Evolutionary conservation across 345 rosid genomes (phyloP).

Genomic region (Laguncularia racemosa): DNA sequence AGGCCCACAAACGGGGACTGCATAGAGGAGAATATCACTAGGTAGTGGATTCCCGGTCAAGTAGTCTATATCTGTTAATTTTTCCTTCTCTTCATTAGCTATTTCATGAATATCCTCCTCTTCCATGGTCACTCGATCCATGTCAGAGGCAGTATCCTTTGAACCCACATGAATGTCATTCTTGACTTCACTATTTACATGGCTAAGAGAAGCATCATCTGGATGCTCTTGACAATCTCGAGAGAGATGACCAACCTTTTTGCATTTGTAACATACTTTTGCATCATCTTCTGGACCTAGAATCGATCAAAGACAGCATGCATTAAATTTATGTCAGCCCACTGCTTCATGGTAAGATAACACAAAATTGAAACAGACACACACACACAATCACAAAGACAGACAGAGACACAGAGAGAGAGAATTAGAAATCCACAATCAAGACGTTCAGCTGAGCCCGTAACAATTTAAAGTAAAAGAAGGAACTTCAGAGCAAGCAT

Average conservation of each 20-base stretch:
- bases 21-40: conserved; percentile 69
- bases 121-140: conserved; percentile 81
- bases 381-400: too few species aligned
- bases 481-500: neutral
- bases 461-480: neutral
- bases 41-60: conserved; percentile 82
- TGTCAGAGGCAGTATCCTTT: conserved; percentile 19
- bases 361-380: too few species aligned
- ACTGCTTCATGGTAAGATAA: neutral
- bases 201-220: conserved; percentile 26
- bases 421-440: neutral
- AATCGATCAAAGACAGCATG: conserved; percentile 7
- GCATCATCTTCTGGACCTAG: conserved; percentile 63
- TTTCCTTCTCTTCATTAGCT: conserved; percentile 86
- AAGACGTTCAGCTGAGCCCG: neutral
- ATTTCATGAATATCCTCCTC: conserved; percentile 91
- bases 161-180: conserved; percentile 11
- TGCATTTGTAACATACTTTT: conserved; percentile 88
- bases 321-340: neutral
- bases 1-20: conserved; percentile 92
- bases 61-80: conserved; percentile 77
- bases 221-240: conserved; percentile 73
- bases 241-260: conserved; percentile 78
- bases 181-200: conserved; percentile 16
- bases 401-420: too few species aligned